phyloP scores from a whole-genome alignment of 768 basidiomycete species.

The Serendipita indica region DNA sequence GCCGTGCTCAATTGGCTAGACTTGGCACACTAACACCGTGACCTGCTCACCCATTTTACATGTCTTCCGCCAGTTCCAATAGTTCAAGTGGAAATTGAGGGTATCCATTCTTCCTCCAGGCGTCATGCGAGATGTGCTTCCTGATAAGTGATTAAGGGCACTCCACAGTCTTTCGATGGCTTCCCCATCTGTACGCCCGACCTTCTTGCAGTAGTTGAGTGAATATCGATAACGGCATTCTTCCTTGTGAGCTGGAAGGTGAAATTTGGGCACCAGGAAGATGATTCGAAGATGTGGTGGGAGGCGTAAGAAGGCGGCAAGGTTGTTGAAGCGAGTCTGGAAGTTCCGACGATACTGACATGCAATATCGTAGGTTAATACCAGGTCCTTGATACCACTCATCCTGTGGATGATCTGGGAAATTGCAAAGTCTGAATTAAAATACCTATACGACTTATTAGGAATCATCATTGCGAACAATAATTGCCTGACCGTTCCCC shows the following conservation, averaged over 20 bases:
- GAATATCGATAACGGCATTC: constrained; percentile 22
- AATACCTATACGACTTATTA: neutral
- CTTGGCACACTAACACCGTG: neutral
- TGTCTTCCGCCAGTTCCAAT: neutral
- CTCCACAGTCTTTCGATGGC: constrained; percentile 22
- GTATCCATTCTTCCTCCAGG: neutral
- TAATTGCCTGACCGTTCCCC: neutral
- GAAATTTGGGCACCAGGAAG: constrained; percentile 26
- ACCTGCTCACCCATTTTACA: neutral
- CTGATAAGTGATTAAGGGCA: neutral
- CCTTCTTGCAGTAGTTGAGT: constrained; percentile 21
- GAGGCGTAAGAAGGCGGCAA: neutral
- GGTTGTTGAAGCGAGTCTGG: neutral
- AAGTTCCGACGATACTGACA: constrained; percentile 20
- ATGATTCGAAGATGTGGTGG: constrained; percentile 11
- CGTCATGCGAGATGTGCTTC: neutral
- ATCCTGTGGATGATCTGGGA: neutral
- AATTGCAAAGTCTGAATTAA: neutral
- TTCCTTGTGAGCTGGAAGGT: constrained; percentile 23
- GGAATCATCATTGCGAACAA: too few species aligned
- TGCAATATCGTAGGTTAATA: constrained; percentile 22
- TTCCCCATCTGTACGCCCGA: constrained; percentile 25
- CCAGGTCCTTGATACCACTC: neutral
- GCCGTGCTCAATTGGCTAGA: neutral
- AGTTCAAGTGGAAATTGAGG: neutral